Evolutionary conservation across 2,329 filamentous ascomycete species (phyloP), one percentile per base, ranked within the genome.

Genomic region (Colletotrichum navitas): DNA sequence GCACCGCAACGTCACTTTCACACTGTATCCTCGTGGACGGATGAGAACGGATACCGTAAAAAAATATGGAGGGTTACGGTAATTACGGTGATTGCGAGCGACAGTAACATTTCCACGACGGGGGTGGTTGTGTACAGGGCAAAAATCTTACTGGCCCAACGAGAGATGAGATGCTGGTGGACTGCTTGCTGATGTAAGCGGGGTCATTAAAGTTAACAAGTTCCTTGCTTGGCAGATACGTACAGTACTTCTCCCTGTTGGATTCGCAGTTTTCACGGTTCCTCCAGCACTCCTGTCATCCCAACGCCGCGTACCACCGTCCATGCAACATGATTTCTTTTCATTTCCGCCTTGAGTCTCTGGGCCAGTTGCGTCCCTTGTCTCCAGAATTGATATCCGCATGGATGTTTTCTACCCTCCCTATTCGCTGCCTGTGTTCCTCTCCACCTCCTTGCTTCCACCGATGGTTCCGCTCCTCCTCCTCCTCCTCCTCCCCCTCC

Each of bases 401-500:
- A n/a, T n/a, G 21, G 21, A 21, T 41, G 21, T 26, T 11, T n/a
- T 8, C 34, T 18, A 18, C n/a, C 32, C 34, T 51, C 68, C 45
- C 39, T 51, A 72, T 64, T 68, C 39, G 66, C 29, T 58, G 10
- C n/a, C 45, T 12, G 45, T 21, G 18, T 52, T 52, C 49, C 61
- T n/a, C 61, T 41, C 36, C 49, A 43, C 51, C 51, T 66, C 54
- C 54, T 52, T 39, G 67, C 62, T 49, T 70, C 68, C 41, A 61
- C 64, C 68, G 55, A 66, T 24, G 49, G 36, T 71, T 72, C 69
- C 69, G 69, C 69, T 71, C 69, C 65, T 71, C 59, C 65, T 55
- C 51, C 51, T 32, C 49, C 24, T 32, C 16, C 49, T 63, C 64
- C 69, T 68, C 68, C 68, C 68, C 59, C 65, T 36, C 21, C 52